These are phyloP conservation scores for Gypsophila paniculata DNA, from an alignment of 179 eudicot species.

Conservation along the genomic window DNA sequence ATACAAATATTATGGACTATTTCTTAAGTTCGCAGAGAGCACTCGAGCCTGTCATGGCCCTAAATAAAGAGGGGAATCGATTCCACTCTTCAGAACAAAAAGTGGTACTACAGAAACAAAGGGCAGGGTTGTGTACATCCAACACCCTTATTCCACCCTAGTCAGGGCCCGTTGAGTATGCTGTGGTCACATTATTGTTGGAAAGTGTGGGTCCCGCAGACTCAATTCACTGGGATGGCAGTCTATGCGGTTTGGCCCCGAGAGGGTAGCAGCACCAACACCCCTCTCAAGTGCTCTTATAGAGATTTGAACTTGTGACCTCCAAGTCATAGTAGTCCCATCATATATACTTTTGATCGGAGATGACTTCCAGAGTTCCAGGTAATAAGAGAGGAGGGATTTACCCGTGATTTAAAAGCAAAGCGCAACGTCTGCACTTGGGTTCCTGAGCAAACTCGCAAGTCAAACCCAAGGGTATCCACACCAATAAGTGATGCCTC, in stretches of 20 bases:
- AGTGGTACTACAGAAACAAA: not conserved
- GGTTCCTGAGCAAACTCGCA: constrained; percentile 85
- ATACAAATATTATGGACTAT: not conserved
- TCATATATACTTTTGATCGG: not conserved
- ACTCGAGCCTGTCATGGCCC: too few relatives aligned
- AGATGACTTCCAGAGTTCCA: not conserved
- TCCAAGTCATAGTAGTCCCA: not conserved
- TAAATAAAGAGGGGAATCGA: too few relatives aligned
- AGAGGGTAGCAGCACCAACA: too few relatives aligned
- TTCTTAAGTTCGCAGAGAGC: not conserved
- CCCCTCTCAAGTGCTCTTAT: too few relatives aligned
- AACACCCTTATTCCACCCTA: too few relatives aligned
- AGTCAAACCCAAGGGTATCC: constrained; percentile 87
- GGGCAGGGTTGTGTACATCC: not conserved
- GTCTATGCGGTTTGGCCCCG: too few relatives aligned
- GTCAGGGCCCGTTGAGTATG: too few relatives aligned
- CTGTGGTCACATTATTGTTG: not conserved
- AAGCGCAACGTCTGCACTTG: constrained; percentile 88
- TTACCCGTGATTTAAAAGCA: constrained; percentile 71
- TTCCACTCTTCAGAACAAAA: not conserved
- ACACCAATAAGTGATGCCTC: constrained; percentile 77
- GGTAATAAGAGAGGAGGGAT: not conserved
- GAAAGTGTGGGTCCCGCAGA: not conserved
- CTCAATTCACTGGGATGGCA: too few relatives aligned
- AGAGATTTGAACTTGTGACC: too few relatives aligned